These are phyloP conservation scores for Kodamaea nitidulidarum DNA, from an alignment of 805 yeast species.

Conservation along the genomic window DNA sequence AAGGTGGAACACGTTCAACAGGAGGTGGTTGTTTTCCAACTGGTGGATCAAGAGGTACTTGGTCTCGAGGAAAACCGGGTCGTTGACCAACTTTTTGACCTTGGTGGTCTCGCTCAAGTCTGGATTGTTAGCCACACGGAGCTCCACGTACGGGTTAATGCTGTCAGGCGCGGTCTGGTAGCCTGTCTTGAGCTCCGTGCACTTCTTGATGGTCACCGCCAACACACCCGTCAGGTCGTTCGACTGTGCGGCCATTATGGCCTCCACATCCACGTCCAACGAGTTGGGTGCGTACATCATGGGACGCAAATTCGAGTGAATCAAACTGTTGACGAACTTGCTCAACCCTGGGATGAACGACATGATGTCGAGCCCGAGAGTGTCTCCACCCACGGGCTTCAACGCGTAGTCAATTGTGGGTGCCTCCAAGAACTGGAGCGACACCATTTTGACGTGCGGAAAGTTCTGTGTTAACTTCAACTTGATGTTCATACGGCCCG, in stretches of 20 bases:
- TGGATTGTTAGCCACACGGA: slow-evolving; percentile 35
- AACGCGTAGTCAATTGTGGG: slow-evolving; percentile 74
- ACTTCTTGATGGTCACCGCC: slow-evolving; percentile 58
- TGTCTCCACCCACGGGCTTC: slow-evolving; percentile 87
- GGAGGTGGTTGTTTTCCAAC: slow-evolving; percentile 51
- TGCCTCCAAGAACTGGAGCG: slow-evolving; percentile 70
- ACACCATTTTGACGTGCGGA: slow-evolving; percentile 75
- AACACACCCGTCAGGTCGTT: slow-evolving; percentile 70
- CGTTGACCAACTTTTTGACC: slow-evolving; percentile 50
- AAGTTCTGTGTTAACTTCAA: slow-evolving; percentile 58
- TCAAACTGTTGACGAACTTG: slow-evolving; percentile 62
- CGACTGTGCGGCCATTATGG: slow-evolving; percentile 56
- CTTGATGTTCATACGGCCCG: slow-evolving; percentile 64
- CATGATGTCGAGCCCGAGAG: slow-evolving; percentile 83
- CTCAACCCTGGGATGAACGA: slow-evolving; percentile 78
- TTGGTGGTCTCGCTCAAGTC: slow-evolving; percentile 51
- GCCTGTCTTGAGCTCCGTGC: slow-evolving; percentile 43
- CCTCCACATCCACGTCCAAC: slow-evolving; percentile 70
- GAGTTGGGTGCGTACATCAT: slow-evolving; percentile 82
- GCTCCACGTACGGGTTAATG: slow-evolving; percentile 54
- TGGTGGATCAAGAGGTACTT: slow-evolving; percentile 54
- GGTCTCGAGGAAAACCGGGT: slow-evolving; percentile 67
- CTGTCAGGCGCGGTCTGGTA: slow-evolving; percentile 38
- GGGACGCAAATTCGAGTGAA: slow-evolving; percentile 69
- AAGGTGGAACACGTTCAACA: slow-evolving; percentile 53